Conservation (phyloP, 768 basidiomycete genomes). For the Gymnopilus junonius region DNA sequence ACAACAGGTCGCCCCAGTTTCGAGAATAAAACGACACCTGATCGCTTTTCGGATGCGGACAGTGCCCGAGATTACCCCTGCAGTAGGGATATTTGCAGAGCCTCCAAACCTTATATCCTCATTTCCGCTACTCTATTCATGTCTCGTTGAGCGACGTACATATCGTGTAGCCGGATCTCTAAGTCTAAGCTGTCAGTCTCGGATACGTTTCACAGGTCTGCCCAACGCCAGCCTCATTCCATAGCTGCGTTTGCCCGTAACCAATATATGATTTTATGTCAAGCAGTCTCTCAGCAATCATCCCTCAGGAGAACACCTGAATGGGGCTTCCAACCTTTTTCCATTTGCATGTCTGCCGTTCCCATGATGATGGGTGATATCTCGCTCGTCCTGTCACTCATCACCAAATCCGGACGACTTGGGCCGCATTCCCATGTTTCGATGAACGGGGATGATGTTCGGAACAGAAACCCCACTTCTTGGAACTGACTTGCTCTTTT, state of each 20-base stretch:
- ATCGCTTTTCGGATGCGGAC: neutral
- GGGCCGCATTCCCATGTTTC: slow-evolving; percentile 1
- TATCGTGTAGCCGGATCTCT: neutral
- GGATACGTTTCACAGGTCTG: neutral
- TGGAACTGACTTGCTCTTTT: slow-evolving; percentile 5
- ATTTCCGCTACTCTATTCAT: neutral
- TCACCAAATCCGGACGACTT: neutral
- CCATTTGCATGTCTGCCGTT: neutral
- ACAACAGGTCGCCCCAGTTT: neutral
- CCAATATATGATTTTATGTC: slow-evolving; percentile 1
- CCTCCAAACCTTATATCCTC: slow-evolving; percentile 1
- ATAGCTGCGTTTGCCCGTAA: neutral
- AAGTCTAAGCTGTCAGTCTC: neutral
- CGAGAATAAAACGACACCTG: slow-evolving; percentile 1
- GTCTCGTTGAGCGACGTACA: neutral
- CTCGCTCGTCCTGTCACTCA: neutral
- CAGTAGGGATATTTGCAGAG: neutral
- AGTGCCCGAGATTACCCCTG: slow-evolving; percentile 3
- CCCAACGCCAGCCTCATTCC: neutral
- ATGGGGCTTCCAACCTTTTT: neutral
- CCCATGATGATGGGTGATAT: slow-evolving; percentile 1
- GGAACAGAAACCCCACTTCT: neutral
- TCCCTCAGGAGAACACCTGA: neutral
- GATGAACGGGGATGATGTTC: slow-evolving; percentile 1
- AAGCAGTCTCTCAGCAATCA: neutral